Conservation (phyloP, 192 early-diverging fungal genomes). For the Gonapodya prolifera region DNA sequence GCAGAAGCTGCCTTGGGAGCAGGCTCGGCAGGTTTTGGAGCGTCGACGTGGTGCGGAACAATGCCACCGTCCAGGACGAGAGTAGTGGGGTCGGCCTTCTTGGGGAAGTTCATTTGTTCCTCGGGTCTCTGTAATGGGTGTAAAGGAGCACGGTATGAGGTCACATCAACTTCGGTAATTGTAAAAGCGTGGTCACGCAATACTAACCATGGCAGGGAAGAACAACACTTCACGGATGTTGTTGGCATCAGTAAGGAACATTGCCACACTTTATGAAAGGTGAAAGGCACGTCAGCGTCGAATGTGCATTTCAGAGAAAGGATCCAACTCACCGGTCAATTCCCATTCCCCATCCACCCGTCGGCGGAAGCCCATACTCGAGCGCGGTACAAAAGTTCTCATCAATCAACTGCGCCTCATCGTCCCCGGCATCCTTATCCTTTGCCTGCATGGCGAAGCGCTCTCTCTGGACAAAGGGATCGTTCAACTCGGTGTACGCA, state of each 20-base stretch:
- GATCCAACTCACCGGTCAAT: conserved; percentile 4
- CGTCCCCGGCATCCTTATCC: conserved; percentile 96
- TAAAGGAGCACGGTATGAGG: too few relatives aligned
- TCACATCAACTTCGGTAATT: too few relatives aligned
- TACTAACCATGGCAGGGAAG: conserved; percentile 20
- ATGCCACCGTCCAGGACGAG: too few relatives aligned
- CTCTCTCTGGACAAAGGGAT: conserved; percentile 97
- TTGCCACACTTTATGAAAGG: conserved; percentile 89
- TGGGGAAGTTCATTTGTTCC: too few relatives aligned
- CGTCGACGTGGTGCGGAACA: too few relatives aligned
- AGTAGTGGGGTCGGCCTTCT: too few relatives aligned
- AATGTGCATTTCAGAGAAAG: conserved; percentile 7
- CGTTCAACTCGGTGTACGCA: conserved; percentile 99
- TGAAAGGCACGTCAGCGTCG: conserved; percentile 74
- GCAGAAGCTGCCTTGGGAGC: too few relatives aligned
- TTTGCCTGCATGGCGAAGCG: conserved; percentile 93
- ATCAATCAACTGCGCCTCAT: conserved; percentile 96
- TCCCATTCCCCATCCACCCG: conserved; percentile 45
- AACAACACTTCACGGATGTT: conserved; percentile 91
- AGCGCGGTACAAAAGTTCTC: conserved; percentile 93
- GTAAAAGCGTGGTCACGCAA: background rate
- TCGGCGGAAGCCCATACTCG: conserved; percentile 96
- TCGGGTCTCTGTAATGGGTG: too few relatives aligned
- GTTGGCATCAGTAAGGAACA: conserved; percentile 97
- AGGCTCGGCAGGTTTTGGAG: too few relatives aligned